phyloP scores from a whole-genome alignment of 1,284 basidiomycete species.

The Sparassis latifolia region DNA sequence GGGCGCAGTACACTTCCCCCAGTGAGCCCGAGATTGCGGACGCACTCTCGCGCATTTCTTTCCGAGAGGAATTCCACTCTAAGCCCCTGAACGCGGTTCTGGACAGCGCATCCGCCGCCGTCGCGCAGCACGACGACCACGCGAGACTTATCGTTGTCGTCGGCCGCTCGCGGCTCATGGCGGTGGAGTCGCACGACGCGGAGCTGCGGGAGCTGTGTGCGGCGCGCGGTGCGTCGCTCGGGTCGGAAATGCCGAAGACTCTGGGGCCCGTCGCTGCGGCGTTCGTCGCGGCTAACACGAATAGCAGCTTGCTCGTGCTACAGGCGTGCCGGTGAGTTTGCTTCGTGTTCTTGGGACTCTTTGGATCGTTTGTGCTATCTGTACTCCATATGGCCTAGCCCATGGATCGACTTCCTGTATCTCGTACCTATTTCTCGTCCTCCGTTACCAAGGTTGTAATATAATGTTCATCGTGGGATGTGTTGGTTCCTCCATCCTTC shows the following conservation, averaged over 20 bases:
- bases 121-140: conserved; percentile 7
- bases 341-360: no score
- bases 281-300: conserved; percentile 16
- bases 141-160: conserved; percentile 52
- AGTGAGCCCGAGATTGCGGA: conserved; percentile 25
- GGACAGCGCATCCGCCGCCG: conserved; percentile 30
- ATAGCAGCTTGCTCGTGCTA: conserved; percentile 19
- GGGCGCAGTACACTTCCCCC: conserved; percentile 45
- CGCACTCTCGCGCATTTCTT: conserved; percentile 52
- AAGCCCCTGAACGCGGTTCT: conserved; percentile 52
- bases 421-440: no score
- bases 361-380: no score
- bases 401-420: no score
- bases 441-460: no score
- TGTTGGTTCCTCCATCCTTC: no score
- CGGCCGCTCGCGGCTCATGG: conserved; percentile 73
- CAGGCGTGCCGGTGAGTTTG: conserved; percentile 12
- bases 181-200: conserved; percentile 42
- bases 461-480: no score
- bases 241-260: conserved; percentile 16
- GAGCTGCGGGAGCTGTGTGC: conserved; percentile 40
- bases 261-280: conserved; percentile 19
- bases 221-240: conserved; percentile 13
- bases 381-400: no score
- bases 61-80: conserved; percentile 38